Percentiles rank a stretch among this genome's conserved stretches.
These are phyloP conservation scores for Eurotiales sp. DNA, from an alignment of 2,329 filamentous ascomycete species.

Conservation along the genomic window DNA sequence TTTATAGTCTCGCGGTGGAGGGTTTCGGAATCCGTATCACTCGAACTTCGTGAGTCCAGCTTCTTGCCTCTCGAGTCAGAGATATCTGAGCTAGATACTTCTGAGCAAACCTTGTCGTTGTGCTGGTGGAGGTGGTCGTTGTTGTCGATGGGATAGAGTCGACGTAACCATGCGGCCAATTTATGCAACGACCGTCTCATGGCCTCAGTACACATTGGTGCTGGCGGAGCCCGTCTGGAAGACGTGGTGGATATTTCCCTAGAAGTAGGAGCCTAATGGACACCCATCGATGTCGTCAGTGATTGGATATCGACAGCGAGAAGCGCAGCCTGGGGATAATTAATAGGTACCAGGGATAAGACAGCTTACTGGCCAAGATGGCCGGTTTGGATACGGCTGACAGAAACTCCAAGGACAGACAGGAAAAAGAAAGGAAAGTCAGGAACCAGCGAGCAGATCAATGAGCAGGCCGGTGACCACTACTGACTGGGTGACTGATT, in stretches of 20 bases:
- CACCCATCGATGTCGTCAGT: not conserved
- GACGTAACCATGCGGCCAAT: constrained; percentile 11
- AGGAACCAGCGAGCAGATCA: no score
- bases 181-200: constrained; percentile 8
- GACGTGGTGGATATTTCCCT: not conserved
- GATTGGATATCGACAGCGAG: not conserved
- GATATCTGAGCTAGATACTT: not conserved
- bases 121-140: not conserved
- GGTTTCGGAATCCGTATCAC: constrained; percentile 2
- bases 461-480: no score
- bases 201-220: constrained; percentile 5
- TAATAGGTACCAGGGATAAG: not conserved
- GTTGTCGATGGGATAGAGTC: not conserved
- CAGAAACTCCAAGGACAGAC: not conserved
- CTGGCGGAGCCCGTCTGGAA: not conserved
- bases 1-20: constrained; percentile 1
- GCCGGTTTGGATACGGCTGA: no score
- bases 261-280: not conserved
- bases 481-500: no score
- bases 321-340: not conserved
- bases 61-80: not conserved
- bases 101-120: not conserved
- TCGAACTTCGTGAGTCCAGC: constrained; percentile 8
- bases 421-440: not conserved
- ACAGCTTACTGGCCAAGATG: not conserved